Evolutionary conservation across 169 alveolate species (phyloP), one percentile per base, ranked within the genome.

Genomic region (Cryptosporidium viatorum): DNA sequence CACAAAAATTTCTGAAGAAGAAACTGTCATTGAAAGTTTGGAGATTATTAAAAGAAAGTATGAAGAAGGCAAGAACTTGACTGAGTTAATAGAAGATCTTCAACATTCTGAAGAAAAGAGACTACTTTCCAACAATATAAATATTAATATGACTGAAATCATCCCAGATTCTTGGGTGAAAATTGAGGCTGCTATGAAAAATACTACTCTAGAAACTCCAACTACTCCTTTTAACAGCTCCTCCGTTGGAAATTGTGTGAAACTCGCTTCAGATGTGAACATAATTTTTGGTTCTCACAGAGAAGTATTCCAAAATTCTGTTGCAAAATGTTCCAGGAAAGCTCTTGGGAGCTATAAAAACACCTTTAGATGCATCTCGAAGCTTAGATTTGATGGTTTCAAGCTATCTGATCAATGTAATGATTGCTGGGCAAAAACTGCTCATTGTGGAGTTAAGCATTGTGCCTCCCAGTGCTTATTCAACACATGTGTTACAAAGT

Each of bases 371-470:
- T 80, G 89, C 26, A 45, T 80, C n/a, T 35, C 73, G 1, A 39
- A 80, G 33, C 43, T 62, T 14, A 26, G 43, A 5, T 65, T 80
- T 50, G 65, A 41, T 39, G 89, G 89, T 45, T 35, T 35, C 7
- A 41, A 7, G 3, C 9, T 80, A 9, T 62, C 80, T 1, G 68
- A 39, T 18, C 48, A 65, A n/a, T 80, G 89, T 23, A 80, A 48
- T 65, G 51, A 62, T 48, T 80, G 89, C 62, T 80, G 89, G 89
- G 65, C 89, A 18, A 65, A 39, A 26, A 80, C 89, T 41, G 89
- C 75, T 26, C 80, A 59, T 9, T 80, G 89, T 62, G 89, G 89
- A 29, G 75, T 59, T 1, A 80, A 65, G 43, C 73, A 80, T 31
- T 80, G 89, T 33, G 75, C 89, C 29, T 55, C 51, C 35, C 89